Evolutionary conservation across 2,329 filamentous ascomycete species (phyloP), one percentile per base, ranked within the genome.

Genomic region (Diaporthe vexans): DNA sequence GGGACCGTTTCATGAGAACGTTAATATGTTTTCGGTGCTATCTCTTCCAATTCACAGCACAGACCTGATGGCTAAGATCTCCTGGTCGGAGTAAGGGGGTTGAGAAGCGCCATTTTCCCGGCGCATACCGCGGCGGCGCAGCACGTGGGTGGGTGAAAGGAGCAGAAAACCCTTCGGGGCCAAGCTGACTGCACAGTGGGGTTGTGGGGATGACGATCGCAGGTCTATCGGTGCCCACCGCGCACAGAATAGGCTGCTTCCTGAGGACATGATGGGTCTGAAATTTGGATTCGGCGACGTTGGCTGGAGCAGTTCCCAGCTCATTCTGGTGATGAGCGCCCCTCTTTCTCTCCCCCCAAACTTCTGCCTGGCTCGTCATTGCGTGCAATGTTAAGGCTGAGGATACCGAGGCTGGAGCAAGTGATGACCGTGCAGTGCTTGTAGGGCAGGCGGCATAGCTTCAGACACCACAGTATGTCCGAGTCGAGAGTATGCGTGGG

Each of bases 101-200:
- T 40, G 17, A 40, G 33, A 56, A 21, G 46, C 24, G 48, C 35
- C 21, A 63, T 46, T 68, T 54, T 68, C 29, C 21, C 17, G 46
- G 48, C 70, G 57, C 70, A 35, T 72, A 63, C 33, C 29, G 70
- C 70, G 57, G 70, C 70, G 54, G 48, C 11, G 33, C 46, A 48
- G 63, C 63, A 26, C 33, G 17, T 54, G 13, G n/a, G 19, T 48
- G 17, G 59, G 24, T 13, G 26, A 65, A 15, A 24, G 24, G 33
- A 26, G 21, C 19, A 40, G 21, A 52, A 67, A 67, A 37, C 21
- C 63, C n/a, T 35, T 68, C 35, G 57, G 52, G 52, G n/a, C 56
- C 24, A 19, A 33, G 5, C 54, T 54, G 46, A 19, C 17, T 72
- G 70, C 57, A 63, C 33, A 46, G 70, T 63, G 70, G 70, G 35